These are phyloP conservation scores for Moricandia arvensis DNA, from an alignment of 345 rosid species.

Conservation along the genomic window DNA sequence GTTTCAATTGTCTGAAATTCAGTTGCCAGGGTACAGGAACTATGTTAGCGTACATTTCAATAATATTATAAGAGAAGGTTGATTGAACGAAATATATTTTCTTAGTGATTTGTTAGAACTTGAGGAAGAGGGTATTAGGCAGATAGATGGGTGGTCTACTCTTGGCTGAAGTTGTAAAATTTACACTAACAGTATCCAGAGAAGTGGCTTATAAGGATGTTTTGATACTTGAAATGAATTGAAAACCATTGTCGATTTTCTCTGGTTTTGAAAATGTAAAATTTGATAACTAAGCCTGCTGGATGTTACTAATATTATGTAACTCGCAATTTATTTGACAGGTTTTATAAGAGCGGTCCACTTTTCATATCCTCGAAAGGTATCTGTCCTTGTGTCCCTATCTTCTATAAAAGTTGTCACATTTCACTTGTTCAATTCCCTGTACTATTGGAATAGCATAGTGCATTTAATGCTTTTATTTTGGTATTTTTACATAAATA, in stretches of 20 bases:
- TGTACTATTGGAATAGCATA: neutral
- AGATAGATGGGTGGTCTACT: neutral
- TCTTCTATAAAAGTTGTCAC: conserved; percentile 12
- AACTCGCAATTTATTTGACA: conserved; percentile 32
- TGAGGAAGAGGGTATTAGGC: neutral
- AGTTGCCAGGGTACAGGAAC: neutral
- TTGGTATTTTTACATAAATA: conserved; percentile 41
- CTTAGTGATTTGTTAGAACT: neutral
- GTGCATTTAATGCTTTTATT: neutral
- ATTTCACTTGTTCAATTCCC: conserved; percentile 5
- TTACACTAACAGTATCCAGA: neutral
- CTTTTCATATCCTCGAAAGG: conserved; percentile 99
- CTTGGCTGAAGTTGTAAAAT: neutral
- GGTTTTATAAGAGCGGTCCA: conserved; percentile 96
- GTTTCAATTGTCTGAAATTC: too few relatives aligned
- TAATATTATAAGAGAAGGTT: neutral
- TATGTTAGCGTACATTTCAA: neutral
- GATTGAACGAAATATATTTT: neutral
- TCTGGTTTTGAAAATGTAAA: neutral
- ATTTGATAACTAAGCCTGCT: neutral
- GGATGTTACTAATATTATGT: conserved; percentile 8
- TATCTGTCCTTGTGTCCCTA: conserved; percentile 31
- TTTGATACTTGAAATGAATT: neutral
- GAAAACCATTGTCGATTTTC: neutral
- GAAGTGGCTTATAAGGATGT: neutral